Conservation (phyloP, 1,284 basidiomycete genomes). For the Austropuccinia psidii region DNA sequence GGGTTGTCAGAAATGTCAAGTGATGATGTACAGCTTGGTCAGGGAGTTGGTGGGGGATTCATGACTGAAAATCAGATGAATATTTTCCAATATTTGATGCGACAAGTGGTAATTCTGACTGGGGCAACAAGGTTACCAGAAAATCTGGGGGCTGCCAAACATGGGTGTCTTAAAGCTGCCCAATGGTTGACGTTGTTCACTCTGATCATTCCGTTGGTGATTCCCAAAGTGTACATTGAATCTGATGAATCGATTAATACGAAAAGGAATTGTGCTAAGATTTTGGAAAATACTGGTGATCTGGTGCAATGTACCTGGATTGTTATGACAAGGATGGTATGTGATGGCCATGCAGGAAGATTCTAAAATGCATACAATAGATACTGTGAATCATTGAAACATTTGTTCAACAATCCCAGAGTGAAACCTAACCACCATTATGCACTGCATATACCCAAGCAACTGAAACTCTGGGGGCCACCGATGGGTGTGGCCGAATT, state of each 20-base stretch:
- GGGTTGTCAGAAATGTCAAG: too few relatives aligned
- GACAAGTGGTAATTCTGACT: constrained; percentile 13
- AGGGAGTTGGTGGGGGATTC: not conserved
- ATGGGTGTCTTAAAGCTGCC: too few relatives aligned
- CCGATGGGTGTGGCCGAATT: constrained; percentile 36
- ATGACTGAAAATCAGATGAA: too few relatives aligned
- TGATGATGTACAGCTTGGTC: not conserved
- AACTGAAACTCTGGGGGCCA: constrained; percentile 34
- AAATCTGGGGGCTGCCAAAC: too few relatives aligned
- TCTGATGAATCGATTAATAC: too few relatives aligned
- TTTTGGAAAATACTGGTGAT: constrained; percentile 5
- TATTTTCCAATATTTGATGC: too few relatives aligned
- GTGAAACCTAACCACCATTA: constrained; percentile 38
- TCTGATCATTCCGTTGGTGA: too few relatives aligned
- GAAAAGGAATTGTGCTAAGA: too few relatives aligned
- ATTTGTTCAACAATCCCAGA: constrained; percentile 5
- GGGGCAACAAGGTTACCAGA: too few relatives aligned
- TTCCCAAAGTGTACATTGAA: too few relatives aligned
- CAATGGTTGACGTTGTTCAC: too few relatives aligned
- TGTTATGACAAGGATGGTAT: not conserved
- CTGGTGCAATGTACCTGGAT: constrained; percentile 37
- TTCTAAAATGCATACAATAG: constrained; percentile 20
- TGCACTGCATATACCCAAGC: constrained; percentile 37
- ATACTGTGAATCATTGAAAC: constrained; percentile 25
- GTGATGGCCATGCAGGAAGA: not conserved